These are phyloP conservation scores for Liriodendron chinense DNA, from an alignment of 164 flowering plant genomes.

Conservation along the genomic window DNA sequence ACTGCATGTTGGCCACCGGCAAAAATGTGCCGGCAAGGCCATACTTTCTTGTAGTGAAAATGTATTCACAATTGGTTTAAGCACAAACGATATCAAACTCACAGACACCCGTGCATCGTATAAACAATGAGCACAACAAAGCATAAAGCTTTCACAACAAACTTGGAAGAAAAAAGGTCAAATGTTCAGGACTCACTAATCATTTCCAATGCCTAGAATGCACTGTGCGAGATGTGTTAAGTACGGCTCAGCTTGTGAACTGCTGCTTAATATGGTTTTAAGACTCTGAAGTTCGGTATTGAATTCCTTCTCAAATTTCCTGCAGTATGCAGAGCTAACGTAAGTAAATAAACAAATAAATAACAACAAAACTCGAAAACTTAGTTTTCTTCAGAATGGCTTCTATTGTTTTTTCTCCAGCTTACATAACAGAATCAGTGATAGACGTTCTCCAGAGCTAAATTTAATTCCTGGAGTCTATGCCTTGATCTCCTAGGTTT, in stretches of 20 bases:
- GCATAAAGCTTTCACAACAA: background rate
- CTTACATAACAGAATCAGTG: slow-evolving; percentile 75
- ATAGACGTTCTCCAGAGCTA: slow-evolving; percentile 39
- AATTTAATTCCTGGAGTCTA: slow-evolving; percentile 30
- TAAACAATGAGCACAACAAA: background rate
- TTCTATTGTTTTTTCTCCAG: slow-evolving; percentile 3
- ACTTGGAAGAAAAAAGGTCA: background rate
- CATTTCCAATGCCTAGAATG: slow-evolving; percentile 76
- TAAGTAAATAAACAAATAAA: background rate
- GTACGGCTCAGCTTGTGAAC: slow-evolving; percentile 90
- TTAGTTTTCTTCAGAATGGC: no score
- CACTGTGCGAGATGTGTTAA: slow-evolving; percentile 91
- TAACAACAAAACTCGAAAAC: no score
- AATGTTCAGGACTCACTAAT: slow-evolving; percentile 13
- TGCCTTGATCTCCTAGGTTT: slow-evolving; percentile 41
- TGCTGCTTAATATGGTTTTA: slow-evolving; percentile 74
- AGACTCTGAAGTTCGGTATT: slow-evolving; percentile 74
- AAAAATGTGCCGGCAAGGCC: no score
- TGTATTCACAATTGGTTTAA: no score
- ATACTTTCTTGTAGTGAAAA: no score
- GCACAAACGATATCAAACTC: no score
- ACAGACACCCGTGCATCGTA: background rate
- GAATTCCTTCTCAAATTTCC: slow-evolving; percentile 91
- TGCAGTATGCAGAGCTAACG: slow-evolving; percentile 26
- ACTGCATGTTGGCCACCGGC: no score